Conservation (phyloP, 352 stramenopile genomes). For the Globisporangium barbulae region DNA sequence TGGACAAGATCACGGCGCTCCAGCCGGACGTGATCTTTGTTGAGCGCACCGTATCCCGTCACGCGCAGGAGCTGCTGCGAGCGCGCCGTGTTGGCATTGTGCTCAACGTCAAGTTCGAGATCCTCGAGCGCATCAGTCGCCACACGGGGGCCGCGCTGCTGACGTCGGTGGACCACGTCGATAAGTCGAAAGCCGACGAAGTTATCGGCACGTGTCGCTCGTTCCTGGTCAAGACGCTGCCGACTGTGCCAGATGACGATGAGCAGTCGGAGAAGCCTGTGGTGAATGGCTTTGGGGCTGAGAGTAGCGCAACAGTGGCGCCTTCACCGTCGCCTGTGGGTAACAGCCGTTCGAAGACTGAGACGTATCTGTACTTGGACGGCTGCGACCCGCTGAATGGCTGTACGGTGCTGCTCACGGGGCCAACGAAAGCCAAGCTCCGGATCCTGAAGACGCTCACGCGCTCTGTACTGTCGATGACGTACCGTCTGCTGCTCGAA, state of each 20-base stretch:
- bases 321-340: slow-evolving; percentile 15
- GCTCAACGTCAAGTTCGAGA: slow-evolving; percentile 91
- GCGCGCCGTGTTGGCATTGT: slow-evolving; percentile 91
- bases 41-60: slow-evolving; percentile 82
- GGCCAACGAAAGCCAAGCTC: slow-evolving; percentile 83
- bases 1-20: slow-evolving; percentile 95
- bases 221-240: slow-evolving; percentile 66
- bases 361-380: slow-evolving; percentile 94
- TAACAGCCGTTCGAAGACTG: slow-evolving; percentile 30
- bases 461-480: slow-evolving; percentile 87
- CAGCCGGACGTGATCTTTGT: slow-evolving; percentile 96
- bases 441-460: slow-evolving; percentile 93
- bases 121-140: slow-evolving; percentile 91
- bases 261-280: slow-evolving; percentile 21
- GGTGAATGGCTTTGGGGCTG: not conserved
- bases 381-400: slow-evolving; percentile 93
- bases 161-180: slow-evolving; percentile 92
- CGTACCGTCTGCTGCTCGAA: slow-evolving; percentile 96
- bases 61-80: slow-evolving; percentile 92
- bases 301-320: slow-evolving; percentile 18
- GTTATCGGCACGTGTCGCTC: slow-evolving; percentile 64
- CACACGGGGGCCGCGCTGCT: slow-evolving; percentile 93
- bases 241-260: slow-evolving; percentile 37
- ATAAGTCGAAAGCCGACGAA: slow-evolving; percentile 41
- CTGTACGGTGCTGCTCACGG: slow-evolving; percentile 93